phyloP scores from a whole-genome alignment of 345 rosid species.

The Citrus unshiu region DNA sequence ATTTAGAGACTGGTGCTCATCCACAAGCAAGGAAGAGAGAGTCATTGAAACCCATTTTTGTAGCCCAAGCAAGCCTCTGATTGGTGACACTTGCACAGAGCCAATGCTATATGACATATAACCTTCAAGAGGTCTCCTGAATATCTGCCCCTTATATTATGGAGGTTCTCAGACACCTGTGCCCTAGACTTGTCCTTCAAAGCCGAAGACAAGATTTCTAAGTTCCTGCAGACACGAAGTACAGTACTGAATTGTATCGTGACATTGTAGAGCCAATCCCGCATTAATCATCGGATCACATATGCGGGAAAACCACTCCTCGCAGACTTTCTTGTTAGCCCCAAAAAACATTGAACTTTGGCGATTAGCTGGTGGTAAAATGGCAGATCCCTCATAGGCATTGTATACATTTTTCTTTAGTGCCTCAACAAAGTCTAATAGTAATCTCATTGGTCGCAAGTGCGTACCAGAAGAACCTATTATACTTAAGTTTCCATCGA shows the following conservation, averaged over 20 bases:
- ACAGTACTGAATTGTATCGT: conserved; percentile 78
- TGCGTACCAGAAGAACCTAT: conserved; percentile 86
- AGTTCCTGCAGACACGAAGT: conserved; percentile 76
- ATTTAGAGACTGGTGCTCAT: conserved; percentile 49
- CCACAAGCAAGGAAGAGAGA: conserved; percentile 63
- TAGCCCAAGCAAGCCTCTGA: conserved; percentile 70
- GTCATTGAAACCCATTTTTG: conserved; percentile 66
- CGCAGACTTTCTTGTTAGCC: conserved; percentile 88
- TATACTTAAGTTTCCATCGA: conserved; percentile 66
- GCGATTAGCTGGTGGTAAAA: conserved; percentile 58
- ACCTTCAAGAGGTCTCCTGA: conserved; percentile 61
- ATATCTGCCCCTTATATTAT: conserved; percentile 42
- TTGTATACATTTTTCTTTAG: conserved; percentile 88
- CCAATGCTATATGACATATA: conserved; percentile 65
- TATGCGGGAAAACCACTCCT: conserved; percentile 97
- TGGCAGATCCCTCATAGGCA: conserved; percentile 87
- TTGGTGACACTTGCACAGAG: conserved; percentile 66
- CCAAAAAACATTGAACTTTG: conserved; percentile 85
- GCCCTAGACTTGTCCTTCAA: conserved; percentile 63
- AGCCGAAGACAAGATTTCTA: conserved; percentile 44
- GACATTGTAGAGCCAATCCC: conserved; percentile 82
- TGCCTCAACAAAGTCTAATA: conserved; percentile 89
- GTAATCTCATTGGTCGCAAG: conserved; percentile 83
- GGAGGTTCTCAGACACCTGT: conserved; percentile 55
- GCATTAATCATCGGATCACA: conserved; percentile 98